phyloP scores from a whole-genome alignment of 2,329 filamentous ascomycete genomes.

The Paecilomyces formosus region DNA sequence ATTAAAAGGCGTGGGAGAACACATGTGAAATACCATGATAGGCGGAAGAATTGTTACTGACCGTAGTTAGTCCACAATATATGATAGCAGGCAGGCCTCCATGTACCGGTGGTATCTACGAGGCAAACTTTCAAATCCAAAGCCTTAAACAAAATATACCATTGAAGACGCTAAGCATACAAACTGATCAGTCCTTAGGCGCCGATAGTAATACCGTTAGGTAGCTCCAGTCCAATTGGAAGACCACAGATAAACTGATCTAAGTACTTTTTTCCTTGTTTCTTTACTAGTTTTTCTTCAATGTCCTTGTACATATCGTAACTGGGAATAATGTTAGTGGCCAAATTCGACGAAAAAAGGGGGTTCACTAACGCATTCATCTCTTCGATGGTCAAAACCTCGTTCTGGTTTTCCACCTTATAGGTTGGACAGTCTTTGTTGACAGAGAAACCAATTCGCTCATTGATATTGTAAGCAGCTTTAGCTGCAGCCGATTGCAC shows the following conservation, averaged over 20 bases:
- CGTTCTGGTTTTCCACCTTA: constrained; percentile 54
- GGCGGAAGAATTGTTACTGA: too few relatives aligned
- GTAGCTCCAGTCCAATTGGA: neutral
- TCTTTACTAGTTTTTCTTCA: neutral
- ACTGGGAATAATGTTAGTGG: neutral
- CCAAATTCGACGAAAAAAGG: neutral
- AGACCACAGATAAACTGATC: neutral
- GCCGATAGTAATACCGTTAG: neutral
- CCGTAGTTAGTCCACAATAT: too few relatives aligned
- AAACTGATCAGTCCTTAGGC: too few relatives aligned
- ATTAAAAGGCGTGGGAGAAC: too few relatives aligned
- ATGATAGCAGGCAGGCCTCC: too few relatives aligned
- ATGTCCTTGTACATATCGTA: neutral
- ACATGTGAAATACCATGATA: too few relatives aligned
- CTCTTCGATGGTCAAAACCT: constrained; percentile 60
- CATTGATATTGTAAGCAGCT: constrained; percentile 55
- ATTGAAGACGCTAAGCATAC: too few relatives aligned
- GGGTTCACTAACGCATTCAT: constrained; percentile 52
- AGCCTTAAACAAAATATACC: too few relatives aligned
- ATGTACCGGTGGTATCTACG: too few relatives aligned
- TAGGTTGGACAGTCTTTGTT: constrained; percentile 53
- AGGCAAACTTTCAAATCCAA: too few relatives aligned
- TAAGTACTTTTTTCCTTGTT: neutral
- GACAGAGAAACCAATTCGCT: constrained; percentile 57
- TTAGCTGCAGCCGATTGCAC: constrained; percentile 53